Evolutionary conservation across 2,329 filamentous ascomycete genomes (phyloP), one percentile per base, ranked within the genome.

Genomic region (Nannizziopsis arthrosporioides): DNA sequence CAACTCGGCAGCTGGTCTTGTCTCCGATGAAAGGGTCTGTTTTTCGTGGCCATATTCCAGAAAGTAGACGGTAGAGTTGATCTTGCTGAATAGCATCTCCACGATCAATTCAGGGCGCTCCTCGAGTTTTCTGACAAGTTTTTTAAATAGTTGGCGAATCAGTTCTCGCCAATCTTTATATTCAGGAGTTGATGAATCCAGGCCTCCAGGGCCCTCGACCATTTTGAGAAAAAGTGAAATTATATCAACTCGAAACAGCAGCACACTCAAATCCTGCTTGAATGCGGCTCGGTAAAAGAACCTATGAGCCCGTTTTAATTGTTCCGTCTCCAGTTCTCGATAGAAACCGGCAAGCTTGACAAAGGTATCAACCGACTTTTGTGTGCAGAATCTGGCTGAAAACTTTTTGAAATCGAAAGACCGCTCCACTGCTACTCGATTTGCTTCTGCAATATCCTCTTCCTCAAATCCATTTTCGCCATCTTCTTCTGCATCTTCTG

Each of bases 251-350:
- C 90, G 80, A 66, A 88, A 96, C 1, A 98, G 73, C 69, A 95
- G 78, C 17, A 95, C 82, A 49, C 81, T 82, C 70, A 92, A 81
- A 41, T 95, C 86, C 64, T 94, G 85, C 68, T 96, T 98, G 72
- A 96, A 96, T 0, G 88, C 88, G 9, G 94, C 75, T 0, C 90
- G 82, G 60, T 96, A 93, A 60, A 98, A 89, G 64, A 90, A 98
- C 5, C 92, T 83, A 67, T 96, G 92, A 10, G 83, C 83, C 5
- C 92, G 81, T 69, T 96, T 96, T 34, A 96, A 71, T 62, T 98
- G 92, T 34, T 80, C 73, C 1, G 80, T 73, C 45, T 80, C 77
- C 9, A 98, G 74, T 54, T 98, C 92, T 36, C 73, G 75, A 66
- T 94, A 95, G 66, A 81, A 90, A 41, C 75, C 77, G 0, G 82